Percentiles rank a stretch among this genome's conserved stretches.
phyloP scores from a whole-genome alignment of 495 filamentous ascomycete species.

The Talaromyces borbonicus region DNA sequence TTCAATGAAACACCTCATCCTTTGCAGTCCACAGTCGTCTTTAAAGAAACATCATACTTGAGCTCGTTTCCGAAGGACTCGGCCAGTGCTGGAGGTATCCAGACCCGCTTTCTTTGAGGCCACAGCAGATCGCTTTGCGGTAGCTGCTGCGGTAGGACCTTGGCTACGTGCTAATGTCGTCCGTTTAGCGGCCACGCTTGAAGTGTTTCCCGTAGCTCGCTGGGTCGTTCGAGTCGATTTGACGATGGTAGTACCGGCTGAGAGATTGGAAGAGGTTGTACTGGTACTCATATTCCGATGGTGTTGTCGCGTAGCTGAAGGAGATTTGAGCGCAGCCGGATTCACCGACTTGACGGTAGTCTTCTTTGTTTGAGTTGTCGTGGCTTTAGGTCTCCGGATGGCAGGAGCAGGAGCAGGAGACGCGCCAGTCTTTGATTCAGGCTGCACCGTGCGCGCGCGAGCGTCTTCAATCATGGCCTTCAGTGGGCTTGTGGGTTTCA shows the following conservation, averaged over 20 bases:
- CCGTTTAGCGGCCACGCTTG: slow-evolving; percentile 35
- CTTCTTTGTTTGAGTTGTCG: slow-evolving; percentile 21
- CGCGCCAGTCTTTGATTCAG: slow-evolving; percentile 19
- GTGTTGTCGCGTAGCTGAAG: slow-evolving; percentile 34
- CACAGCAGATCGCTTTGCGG: slow-evolving; percentile 25
- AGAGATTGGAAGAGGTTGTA: slow-evolving; percentile 32
- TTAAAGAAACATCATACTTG: slow-evolving; percentile 12
- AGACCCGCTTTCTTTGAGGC: slow-evolving; percentile 28
- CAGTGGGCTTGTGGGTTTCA: slow-evolving; percentile 41
- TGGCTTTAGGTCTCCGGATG: slow-evolving; percentile 14
- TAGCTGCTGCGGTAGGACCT: slow-evolving; percentile 20
- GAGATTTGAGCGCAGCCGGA: slow-evolving; percentile 22
- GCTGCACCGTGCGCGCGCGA: slow-evolving; percentile 20
- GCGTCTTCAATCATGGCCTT: slow-evolving; percentile 28
- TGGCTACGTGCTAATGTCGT: slow-evolving; percentile 23
- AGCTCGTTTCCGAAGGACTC: slow-evolving; percentile 39
- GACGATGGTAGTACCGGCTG: slow-evolving; percentile 49
- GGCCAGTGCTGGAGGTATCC: slow-evolving; percentile 25
- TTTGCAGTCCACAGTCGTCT: background rate
- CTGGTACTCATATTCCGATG: slow-evolving; percentile 29
- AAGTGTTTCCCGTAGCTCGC: slow-evolving; percentile 36
- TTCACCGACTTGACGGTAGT: slow-evolving; percentile 17
- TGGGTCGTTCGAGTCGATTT: slow-evolving; percentile 43
- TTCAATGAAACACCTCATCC: background rate
- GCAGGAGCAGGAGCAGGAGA: slow-evolving; percentile 12